Evolutionary conservation across 2,329 filamentous ascomycete genomes (phyloP).

Genomic region (Chalaropsis thielavioides): DNA sequence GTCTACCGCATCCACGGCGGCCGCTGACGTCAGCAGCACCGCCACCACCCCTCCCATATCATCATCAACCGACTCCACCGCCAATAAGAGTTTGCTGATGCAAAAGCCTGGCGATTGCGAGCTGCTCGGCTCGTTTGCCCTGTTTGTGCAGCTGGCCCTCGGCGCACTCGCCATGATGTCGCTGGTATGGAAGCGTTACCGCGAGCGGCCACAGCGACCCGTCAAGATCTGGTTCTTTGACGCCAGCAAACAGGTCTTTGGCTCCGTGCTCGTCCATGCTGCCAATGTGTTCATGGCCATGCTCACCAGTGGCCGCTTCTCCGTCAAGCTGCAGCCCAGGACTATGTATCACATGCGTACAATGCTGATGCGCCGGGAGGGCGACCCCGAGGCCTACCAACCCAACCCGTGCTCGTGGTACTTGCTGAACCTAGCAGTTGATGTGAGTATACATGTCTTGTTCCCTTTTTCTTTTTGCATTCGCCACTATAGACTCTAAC

Average conservation of each 20-base stretch:
- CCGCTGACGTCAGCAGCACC: slow-evolving; percentile 20
- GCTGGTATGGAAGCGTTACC: slow-evolving; percentile 84
- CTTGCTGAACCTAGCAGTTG: slow-evolving; percentile 81
- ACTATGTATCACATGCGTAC: slow-evolving; percentile 27
- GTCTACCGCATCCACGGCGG: slow-evolving; percentile 22
- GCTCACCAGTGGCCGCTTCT: slow-evolving; percentile 77
- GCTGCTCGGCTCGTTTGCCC: slow-evolving; percentile 77
- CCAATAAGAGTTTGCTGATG: slow-evolving; percentile 20
- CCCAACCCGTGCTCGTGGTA: slow-evolving; percentile 98
- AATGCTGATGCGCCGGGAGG: slow-evolving; percentile 28
- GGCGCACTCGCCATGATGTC: slow-evolving; percentile 70
- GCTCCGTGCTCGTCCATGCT: slow-evolving; percentile 77
- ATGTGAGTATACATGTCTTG: slow-evolving; percentile 51
- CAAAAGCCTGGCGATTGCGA: slow-evolving; percentile 54
- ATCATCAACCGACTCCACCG: neutral
- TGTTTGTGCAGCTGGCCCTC: slow-evolving; percentile 77
- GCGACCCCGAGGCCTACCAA: slow-evolving; percentile 40
- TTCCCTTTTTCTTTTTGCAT: neutral
- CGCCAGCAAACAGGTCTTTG: slow-evolving; percentile 92
- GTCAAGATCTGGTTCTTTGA: slow-evolving; percentile 98
- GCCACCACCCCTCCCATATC: slow-evolving; percentile 20
- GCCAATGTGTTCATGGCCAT: slow-evolving; percentile 94
- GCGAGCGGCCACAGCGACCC: slow-evolving; percentile 79
- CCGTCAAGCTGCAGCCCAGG: slow-evolving; percentile 42
- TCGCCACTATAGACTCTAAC: slow-evolving; percentile 9